Evolutionary conservation across 2,329 filamentous ascomycete species (phyloP), one percentile per base, ranked within the genome.

Genomic region (Diaporthe australafricana): DNA sequence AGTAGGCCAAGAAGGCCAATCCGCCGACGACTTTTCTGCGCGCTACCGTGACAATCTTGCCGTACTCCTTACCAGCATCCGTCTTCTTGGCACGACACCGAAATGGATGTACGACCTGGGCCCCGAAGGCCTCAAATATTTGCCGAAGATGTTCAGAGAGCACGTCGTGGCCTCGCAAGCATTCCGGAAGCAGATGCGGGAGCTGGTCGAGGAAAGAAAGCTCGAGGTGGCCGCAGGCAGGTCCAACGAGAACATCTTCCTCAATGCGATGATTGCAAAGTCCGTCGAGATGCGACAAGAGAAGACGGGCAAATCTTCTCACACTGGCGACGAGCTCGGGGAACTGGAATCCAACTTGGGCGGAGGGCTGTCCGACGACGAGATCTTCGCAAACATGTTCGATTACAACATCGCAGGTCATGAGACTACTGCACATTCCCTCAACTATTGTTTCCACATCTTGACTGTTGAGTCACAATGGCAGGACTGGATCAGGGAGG

Each of bases 401-500:
- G 35, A 53, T 20, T 63, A 70, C 30, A 65, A 70, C 3, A 63
- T 70, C 17, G 68, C 56, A 14, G 68, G 68, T 3, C 56, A 70
- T 8, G 68, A 70, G 17, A 70, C 68, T 11, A 70, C 68, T 2
- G 68, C 68, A 3, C 55, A 70, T 47, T 53, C 32, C 8, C 9
- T 70, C n/a, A 63, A 70, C 40, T 70, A 70, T 35, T 70, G 68
- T 32, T 53, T 53, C 2, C 56, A 70, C 22, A 38, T 70, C 11
- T 47, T 70, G 22, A 53, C 68, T 1, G 57, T 70, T 3, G 56
- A 70, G 8, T 56, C 68, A 1, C 16, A 55, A 17, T 42, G 25
- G 42, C 68, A 70, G 20, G 47, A 45, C 4, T 70, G 68, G 68
- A 47, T 70, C 25, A 35, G 30, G 2, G 68, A 70, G 30, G 68